Percentiles rank a stretch among this genome's conserved stretches.
These are phyloP conservation scores for Allium cepa DNA, from an alignment of 106 monocot species.

Conservation along the genomic window DNA sequence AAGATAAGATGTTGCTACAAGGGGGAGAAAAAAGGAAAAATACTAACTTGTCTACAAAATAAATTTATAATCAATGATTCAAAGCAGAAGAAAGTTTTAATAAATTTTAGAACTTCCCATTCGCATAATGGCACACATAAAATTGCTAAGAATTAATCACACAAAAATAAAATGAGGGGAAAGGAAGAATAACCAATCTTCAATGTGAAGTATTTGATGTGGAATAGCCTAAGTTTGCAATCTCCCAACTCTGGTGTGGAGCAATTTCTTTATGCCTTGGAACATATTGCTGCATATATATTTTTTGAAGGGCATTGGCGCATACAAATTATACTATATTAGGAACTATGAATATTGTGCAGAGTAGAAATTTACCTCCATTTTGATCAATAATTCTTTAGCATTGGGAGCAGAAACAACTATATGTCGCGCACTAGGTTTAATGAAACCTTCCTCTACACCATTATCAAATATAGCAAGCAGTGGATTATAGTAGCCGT, in stretches of 20 bases:
- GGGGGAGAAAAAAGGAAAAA: too few relatives aligned
- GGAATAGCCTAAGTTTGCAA: conserved; percentile 41
- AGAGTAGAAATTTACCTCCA: conserved; percentile 56
- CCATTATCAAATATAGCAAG: conserved; percentile 91
- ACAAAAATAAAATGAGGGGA: conserved; percentile 6
- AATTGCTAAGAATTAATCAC: conserved; percentile 25
- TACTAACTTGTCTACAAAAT: too few relatives aligned
- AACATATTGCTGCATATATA: conserved; percentile 38
- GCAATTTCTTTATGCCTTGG: conserved; percentile 55
- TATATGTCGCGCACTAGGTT: conserved; percentile 55
- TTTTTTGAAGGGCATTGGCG: too few relatives aligned
- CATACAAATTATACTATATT: background rate
- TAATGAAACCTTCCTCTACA: conserved; percentile 85
- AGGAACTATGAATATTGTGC: background rate
- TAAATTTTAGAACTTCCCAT: too few relatives aligned
- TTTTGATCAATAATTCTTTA: conserved; percentile 60
- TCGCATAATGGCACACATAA: background rate
- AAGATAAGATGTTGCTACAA: too few relatives aligned
- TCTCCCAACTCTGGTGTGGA: conserved; percentile 50
- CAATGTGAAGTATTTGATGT: conserved; percentile 18
- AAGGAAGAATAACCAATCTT: conserved; percentile 6
- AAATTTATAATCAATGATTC: too few relatives aligned
- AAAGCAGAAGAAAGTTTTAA: too few relatives aligned
- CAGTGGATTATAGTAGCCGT: conserved; percentile 84
- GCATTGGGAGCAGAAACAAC: conserved; percentile 78